Evolutionary conservation across 306 rosid genomes (phyloP).

Genomic region (Prunus davidiana): DNA sequence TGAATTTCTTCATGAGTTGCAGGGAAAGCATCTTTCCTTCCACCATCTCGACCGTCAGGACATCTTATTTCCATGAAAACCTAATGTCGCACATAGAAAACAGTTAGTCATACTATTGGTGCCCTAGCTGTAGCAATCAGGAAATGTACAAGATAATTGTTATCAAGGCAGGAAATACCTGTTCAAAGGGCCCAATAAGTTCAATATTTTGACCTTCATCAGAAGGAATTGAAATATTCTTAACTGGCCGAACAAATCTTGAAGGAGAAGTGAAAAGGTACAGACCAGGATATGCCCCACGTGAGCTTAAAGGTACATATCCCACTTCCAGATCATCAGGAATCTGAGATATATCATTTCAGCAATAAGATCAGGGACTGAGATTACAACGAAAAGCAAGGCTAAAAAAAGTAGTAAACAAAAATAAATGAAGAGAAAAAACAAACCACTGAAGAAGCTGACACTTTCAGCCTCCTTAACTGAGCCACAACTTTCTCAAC

Average conservation of each 20-base stretch:
- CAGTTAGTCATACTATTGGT: neutral
- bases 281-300: constrained; percentile 94
- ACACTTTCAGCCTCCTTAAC: constrained; percentile 65
- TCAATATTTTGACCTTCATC: constrained; percentile 58
- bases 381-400: neutral
- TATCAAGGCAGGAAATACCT: constrained; percentile 42
- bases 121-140: neutral
- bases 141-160: neutral
- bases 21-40: constrained; percentile 70
- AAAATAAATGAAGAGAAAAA: constrained; percentile 11
- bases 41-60: constrained; percentile 96
- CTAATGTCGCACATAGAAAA: constrained; percentile 31
- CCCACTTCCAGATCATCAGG: constrained; percentile 92
- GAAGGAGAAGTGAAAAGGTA: constrained; percentile 73
- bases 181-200: constrained; percentile 96
- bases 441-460: constrained; percentile 59
- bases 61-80: constrained; percentile 93
- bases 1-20: constrained; percentile 97
- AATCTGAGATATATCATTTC: constrained; percentile 50
- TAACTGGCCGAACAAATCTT: constrained; percentile 88
- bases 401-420: neutral
- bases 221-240: constrained; percentile 59
- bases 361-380: constrained; percentile 23
- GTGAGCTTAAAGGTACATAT: constrained; percentile 81
- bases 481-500: constrained; percentile 86